A percentile compares a stretch with the other conserved stretches of the same genome.
Conservation (phyloP, 2,329 filamentous ascomycete genomes). For the Madurella mycetomatis region DNA sequence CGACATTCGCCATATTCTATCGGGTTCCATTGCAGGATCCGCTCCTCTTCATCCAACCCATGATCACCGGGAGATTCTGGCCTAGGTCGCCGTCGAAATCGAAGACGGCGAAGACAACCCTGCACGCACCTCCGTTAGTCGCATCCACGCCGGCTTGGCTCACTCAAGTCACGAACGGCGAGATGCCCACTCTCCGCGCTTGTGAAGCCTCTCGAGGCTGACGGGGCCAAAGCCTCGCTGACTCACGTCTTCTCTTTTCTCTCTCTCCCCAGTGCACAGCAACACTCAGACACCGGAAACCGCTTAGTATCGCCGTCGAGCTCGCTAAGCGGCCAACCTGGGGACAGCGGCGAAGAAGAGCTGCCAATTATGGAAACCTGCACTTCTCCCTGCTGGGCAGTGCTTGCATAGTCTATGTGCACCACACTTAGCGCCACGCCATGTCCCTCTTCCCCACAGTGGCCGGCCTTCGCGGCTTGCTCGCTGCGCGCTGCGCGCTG, state of each 20-base stretch:
- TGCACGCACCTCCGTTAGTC: not conserved
- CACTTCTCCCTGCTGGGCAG: not conserved
- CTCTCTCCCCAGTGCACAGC: not conserved
- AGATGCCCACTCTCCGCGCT: not conserved
- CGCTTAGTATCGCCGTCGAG: not conserved
- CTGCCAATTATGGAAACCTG: not conserved
- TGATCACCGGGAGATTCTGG: too few species aligned
- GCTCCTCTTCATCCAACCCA: too few species aligned
- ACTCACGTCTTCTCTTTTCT: too few species aligned
- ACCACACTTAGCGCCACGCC: not conserved
- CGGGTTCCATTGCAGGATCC: not conserved
- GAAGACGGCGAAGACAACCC: not conserved
- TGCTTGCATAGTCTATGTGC: not conserved
- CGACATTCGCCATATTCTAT: too few species aligned
- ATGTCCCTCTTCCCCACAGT: not conserved
- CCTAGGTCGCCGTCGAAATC: too few species aligned
- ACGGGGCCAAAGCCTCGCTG: not conserved
- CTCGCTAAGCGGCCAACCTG: not conserved
- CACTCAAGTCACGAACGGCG: not conserved
- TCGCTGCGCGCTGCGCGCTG: not conserved
- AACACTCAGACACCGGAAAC: not conserved
- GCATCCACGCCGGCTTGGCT: not conserved
- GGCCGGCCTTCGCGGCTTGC: not conserved
- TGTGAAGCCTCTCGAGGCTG: not conserved
- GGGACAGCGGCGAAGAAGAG: not conserved